Percentiles rank a stretch among this genome's conserved stretches.
phyloP scores from a whole-genome alignment of 106 monocot genomes.

The Narthecium ossifragum region DNA sequence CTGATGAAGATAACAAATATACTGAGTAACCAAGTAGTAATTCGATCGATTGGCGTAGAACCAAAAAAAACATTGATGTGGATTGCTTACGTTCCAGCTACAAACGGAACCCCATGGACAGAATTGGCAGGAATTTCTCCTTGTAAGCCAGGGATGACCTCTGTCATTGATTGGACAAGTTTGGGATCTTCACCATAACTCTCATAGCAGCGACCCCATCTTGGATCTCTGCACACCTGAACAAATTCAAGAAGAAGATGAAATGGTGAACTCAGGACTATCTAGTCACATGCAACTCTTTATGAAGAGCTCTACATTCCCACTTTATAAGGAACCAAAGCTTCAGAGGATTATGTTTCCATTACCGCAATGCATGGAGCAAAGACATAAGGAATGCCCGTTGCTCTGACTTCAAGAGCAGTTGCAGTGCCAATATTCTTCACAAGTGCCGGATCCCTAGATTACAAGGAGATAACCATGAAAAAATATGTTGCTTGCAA shows the following conservation, averaged over 20 bases:
- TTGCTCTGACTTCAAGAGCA: slow-evolving; percentile 49
- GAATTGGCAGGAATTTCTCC: slow-evolving; percentile 31
- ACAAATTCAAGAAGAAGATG: not conserved
- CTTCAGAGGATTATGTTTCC: not conserved
- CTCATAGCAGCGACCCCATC: slow-evolving; percentile 49
- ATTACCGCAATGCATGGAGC: slow-evolving; percentile 50
- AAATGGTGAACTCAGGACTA: not conserved
- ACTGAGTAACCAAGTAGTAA: too few species aligned
- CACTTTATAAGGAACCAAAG: too few species aligned
- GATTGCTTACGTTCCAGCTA: slow-evolving; percentile 24
- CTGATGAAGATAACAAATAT: too few species aligned
- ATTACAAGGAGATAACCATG: too few species aligned
- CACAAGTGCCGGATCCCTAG: slow-evolving; percentile 33
- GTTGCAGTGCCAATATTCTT: slow-evolving; percentile 55
- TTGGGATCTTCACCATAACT: slow-evolving; percentile 43
- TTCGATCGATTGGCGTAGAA: too few species aligned
- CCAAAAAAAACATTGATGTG: too few species aligned
- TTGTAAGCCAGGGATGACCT: slow-evolving; percentile 41
- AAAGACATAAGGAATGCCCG: slow-evolving; percentile 61
- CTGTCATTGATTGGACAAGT: slow-evolving; percentile 32
- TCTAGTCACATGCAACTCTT: too few species aligned
- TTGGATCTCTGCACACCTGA: slow-evolving; percentile 45
- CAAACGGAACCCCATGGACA: slow-evolving; percentile 23
- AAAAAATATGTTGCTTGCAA: too few species aligned
- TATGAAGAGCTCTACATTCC: too few species aligned